Percentiles rank a stretch among this genome's conserved stretches.
Conservation (phyloP, 2,329 filamentous ascomycete genomes). For the Elsinoe perseae region DNA sequence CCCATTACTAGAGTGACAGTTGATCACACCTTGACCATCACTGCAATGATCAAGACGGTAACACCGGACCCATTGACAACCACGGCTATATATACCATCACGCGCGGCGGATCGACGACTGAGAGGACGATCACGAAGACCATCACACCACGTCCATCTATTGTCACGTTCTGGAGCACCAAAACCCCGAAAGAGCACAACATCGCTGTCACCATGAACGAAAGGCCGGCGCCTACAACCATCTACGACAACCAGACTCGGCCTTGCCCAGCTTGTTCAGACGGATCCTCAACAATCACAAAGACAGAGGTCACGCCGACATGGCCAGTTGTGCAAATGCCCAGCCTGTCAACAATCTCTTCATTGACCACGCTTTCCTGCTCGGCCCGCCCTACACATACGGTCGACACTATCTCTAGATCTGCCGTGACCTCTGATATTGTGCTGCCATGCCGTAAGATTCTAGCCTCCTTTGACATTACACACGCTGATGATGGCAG, state of each 20-base stretch:
- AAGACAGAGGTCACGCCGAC: not conserved
- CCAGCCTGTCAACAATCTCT: not conserved
- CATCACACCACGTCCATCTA: not conserved
- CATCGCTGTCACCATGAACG: not conserved
- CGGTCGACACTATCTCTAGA: not conserved
- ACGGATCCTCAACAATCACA: constrained; percentile 3
- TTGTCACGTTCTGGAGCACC: not conserved
- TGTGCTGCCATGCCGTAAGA: not conserved
- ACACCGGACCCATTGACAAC: not conserved
- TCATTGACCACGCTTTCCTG: not conserved
- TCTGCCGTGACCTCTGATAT: not conserved
- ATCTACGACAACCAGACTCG: constrained; percentile 5
- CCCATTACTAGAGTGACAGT: too few species aligned
- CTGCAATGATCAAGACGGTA: not conserved
- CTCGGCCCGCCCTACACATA: not conserved
- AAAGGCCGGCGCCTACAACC: not conserved
- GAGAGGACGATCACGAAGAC: constrained; percentile 1
- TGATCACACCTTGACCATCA: not conserved
- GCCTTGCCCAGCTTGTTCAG: constrained; percentile 4
- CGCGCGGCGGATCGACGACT: not conserved
- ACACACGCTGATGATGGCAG: not conserved
- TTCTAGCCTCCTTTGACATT: not conserved
- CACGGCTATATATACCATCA: not conserved
- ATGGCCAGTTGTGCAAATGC: not conserved
- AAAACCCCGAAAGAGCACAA: not conserved